A percentile compares a stretch with the other conserved stretches of the same genome.
These are phyloP conservation scores for Spencermartinsiella ligniputridi DNA, from an alignment of 1,139 yeast genomes.

Conservation along the genomic window DNA sequence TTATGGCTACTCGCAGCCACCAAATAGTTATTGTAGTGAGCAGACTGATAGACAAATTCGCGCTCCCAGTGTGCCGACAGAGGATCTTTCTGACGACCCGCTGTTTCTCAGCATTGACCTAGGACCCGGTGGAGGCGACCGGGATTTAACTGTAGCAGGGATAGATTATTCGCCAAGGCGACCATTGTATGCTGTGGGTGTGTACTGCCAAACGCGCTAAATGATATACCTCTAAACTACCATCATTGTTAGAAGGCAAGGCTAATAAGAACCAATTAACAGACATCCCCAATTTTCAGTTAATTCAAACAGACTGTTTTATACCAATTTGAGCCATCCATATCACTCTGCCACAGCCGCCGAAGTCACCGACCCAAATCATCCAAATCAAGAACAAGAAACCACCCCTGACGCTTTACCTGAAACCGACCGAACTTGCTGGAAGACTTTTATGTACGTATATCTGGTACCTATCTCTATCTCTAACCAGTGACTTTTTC, in stretches of 20 bases:
- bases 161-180: not conserved
- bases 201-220: too few relatives aligned
- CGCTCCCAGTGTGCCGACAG: not conserved
- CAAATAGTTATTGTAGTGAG: not conserved
- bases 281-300: constrained; percentile 1
- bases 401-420: constrained; percentile 3
- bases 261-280: not conserved
- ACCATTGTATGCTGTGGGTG: constrained; percentile 1
- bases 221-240: too few relatives aligned
- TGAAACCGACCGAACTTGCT: constrained; percentile 1
- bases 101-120: constrained; percentile 1
- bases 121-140: not conserved
- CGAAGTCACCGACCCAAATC: not conserved
- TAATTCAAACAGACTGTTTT: not conserved
- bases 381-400: not conserved
- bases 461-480: too few relatives aligned
- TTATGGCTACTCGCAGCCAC: not conserved
- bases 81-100: not conserved
- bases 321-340: constrained; percentile 5
- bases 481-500: too few relatives aligned
- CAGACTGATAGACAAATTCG: not conserved
- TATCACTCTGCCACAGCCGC: constrained; percentile 1
- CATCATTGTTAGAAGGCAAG: too few relatives aligned
- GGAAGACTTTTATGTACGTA: constrained; percentile 3
- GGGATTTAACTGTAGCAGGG: not conserved